Conservation (phyloP, 805 yeast species). For the Candida sithepensis region DNA sequence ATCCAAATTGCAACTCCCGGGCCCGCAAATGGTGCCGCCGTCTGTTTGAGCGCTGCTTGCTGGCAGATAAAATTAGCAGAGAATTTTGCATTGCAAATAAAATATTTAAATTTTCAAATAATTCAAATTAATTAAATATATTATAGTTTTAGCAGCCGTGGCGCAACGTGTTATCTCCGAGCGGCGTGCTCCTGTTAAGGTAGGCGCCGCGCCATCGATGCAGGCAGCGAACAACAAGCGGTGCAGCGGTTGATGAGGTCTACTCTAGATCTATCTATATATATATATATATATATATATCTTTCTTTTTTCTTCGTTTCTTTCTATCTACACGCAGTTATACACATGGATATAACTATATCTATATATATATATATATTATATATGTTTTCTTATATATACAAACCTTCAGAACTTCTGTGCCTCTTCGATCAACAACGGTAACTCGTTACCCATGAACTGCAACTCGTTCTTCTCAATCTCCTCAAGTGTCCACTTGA, state of each 20-base stretch:
- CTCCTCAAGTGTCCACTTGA: constrained; percentile 38
- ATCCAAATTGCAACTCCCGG: no score
- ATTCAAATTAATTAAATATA: no score
- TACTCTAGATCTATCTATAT: no score
- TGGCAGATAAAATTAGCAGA: no score
- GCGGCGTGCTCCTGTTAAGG: background rate
- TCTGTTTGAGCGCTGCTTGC: no score
- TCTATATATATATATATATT: background rate
- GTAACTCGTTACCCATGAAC: constrained; percentile 39
- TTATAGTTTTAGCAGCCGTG: no score
- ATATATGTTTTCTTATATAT: background rate
- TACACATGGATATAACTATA: background rate
- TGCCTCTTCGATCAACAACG: constrained; percentile 19
- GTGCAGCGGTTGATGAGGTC: no score
- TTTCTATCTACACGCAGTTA: background rate
- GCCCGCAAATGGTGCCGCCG: no score
- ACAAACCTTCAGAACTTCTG: background rate
- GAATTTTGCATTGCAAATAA: no score
- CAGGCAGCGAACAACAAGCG: no score
- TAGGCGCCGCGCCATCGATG: background rate
- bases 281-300: background rate
- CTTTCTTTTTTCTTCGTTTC: no score
- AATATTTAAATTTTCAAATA: no score
- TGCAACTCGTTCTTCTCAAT: constrained; percentile 28
- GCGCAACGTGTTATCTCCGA: background rate